These are phyloP conservation scores for Zhuliangozyma blackwelliae DNA, from an alignment of 1,139 yeast species.

Conservation along the genomic window DNA sequence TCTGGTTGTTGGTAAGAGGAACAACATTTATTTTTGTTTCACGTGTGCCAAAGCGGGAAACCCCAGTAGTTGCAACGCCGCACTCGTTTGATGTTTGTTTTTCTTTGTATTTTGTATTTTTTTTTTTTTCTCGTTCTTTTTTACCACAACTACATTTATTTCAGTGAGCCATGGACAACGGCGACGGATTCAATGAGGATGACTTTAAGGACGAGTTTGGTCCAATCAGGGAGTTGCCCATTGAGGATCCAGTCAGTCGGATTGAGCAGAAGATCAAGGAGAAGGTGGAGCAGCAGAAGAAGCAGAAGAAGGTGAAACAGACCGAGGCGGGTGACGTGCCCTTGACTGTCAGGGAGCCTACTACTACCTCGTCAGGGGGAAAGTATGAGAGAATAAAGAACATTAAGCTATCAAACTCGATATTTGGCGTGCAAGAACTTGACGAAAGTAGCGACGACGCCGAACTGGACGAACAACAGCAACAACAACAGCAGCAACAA, in stretches of 20 bases:
- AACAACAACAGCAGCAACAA: no score
- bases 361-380: not conserved
- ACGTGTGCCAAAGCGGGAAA: no score
- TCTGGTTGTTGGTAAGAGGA: no score
- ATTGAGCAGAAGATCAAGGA: conserved; percentile 10
- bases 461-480: no score
- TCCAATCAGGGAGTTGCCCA: conserved; percentile 21
- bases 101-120: no score
- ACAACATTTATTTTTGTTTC: no score
- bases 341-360: conserved; percentile 1
- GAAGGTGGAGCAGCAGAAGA: not conserved
- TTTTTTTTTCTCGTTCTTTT: no score
- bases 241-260: conserved; percentile 11
- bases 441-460: conserved; percentile 1
- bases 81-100: no score
- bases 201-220: conserved; percentile 30
- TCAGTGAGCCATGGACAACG: not conserved
- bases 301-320: not conserved
- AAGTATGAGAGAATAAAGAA: conserved; percentile 9
- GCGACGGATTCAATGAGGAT: conserved; percentile 6
- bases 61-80: no score
- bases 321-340: not conserved
- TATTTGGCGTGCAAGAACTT: conserved; percentile 5
- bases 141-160: no score
- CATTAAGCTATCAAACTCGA: conserved; percentile 3